Evolutionary conservation across 164 flowering plant genomes (phyloP).

Genomic region (Chloranthus sessilifolius): DNA sequence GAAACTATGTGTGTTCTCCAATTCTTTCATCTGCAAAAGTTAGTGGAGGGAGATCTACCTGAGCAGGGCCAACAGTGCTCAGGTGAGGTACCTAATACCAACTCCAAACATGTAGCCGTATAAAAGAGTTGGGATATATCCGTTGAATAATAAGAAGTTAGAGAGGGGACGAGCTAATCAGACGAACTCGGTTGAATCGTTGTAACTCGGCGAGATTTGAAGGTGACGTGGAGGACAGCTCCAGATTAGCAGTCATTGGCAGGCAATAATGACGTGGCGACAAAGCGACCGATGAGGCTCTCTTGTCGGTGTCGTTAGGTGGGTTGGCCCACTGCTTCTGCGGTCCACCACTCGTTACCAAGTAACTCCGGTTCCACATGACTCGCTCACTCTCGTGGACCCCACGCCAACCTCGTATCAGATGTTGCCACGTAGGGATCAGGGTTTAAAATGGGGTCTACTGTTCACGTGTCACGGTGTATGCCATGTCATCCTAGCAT

Average conservation of each 20-base stretch:
- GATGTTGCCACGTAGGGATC: not conserved
- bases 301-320: constrained; percentile 4
- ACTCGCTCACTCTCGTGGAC: too few species aligned
- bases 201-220: not conserved
- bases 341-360: not conserved
- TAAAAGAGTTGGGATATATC: too few species aligned
- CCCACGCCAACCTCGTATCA: not conserved
- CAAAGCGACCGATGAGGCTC: constrained; percentile 5
- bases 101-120: too few species aligned
- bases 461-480: not conserved
- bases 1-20: too few species aligned
- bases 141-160: too few species aligned
- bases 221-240: not conserved
- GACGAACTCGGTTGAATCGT: not conserved
- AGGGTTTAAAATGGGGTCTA: too few species aligned
- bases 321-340: not conserved
- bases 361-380: not conserved
- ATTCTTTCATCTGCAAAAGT: too few species aligned
- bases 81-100: too few species aligned
- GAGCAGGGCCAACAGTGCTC: too few species aligned
- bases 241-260: not conserved
- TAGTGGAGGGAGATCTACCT: too few species aligned
- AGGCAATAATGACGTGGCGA: constrained; percentile 7
- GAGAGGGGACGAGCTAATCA: too few species aligned
- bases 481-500: not conserved